Evolutionary conservation across 352 stramenopile species (phyloP), one percentile per base, ranked within the genome.

Genomic region (Phytophthora multivora): DNA sequence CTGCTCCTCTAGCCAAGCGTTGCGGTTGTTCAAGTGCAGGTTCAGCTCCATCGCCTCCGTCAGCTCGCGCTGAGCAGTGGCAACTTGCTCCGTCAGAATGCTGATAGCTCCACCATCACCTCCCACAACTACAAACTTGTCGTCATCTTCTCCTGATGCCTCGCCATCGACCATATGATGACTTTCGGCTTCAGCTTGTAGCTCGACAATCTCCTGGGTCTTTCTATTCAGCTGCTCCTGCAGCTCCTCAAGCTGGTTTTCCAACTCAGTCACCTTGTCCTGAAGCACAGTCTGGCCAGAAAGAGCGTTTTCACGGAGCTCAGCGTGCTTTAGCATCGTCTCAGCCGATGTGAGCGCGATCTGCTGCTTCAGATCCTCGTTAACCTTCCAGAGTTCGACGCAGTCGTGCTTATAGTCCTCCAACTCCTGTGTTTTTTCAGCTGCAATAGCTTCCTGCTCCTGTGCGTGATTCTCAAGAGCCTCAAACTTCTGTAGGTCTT

Each of bases 21-120:
- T 93, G 21, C 78, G 86, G 51, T 88, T 89, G 61, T 78, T 93
- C 41, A 95, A 54, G 25, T 91, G 79, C 23, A 93, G 59, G 36
- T 93, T 93, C 49, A 95, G 46, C 19, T 93, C 80, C 84, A 95
- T 93, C 4, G 84, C 80, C 16, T 92, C 80, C n/a, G 83, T 90
- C 6, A 95, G 65, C 56, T 93, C 84, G 28, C 73, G 76, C 58
- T 95, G 86, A 19, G 80, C 78, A 23, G 75, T 78, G 3, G 74
- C 66, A 31, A 92, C 83, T 49, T 95, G 86, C 11, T 91, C 79
- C 0, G 86, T 90, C 2, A 95, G 67, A 13, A 90, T 41, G 11
- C 78, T 75, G 28, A 95, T 86, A 23, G 79, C 55, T 3, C 42
- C 51, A 42, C 59, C 46, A 70, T 79, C 62, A 64, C 67, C 51